A percentile compares a stretch with the other conserved stretches of the same genome.
Evolutionary conservation across 495 filamentous ascomycete species (phyloP).

Genomic region (Monascus purpureus): DNA sequence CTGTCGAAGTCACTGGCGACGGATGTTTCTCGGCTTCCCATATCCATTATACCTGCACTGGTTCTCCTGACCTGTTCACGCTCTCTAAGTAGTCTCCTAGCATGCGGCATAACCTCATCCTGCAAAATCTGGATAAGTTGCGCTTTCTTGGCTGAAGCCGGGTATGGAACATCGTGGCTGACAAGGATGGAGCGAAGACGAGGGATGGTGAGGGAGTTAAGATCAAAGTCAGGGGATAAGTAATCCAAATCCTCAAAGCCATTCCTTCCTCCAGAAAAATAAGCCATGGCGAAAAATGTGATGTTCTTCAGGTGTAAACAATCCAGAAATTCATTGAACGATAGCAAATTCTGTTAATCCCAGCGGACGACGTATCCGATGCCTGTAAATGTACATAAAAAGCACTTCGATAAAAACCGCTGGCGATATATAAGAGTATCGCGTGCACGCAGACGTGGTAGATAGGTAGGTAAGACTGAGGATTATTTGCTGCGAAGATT

Average conservation of each 20-base stretch:
- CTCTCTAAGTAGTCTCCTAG: slow-evolving; percentile 57
- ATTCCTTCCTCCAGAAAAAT: background rate
- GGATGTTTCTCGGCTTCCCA: slow-evolving; percentile 42
- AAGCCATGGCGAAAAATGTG: slow-evolving; percentile 37
- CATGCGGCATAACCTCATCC: slow-evolving; percentile 61
- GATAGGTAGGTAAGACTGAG: too few species aligned
- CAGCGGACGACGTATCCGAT: too few species aligned
- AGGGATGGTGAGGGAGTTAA: slow-evolving; percentile 67
- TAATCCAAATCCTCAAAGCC: slow-evolving; percentile 56
- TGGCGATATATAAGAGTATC: too few species aligned
- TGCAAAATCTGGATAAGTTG: slow-evolving; percentile 77
- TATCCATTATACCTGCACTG: slow-evolving; percentile 73
- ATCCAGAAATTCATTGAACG: too few species aligned
- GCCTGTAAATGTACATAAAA: too few species aligned
- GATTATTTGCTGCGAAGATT: too few species aligned
- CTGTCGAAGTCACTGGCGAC: slow-evolving; percentile 29
- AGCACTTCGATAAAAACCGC: too few species aligned
- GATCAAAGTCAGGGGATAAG: slow-evolving; percentile 71
- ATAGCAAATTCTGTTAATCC: too few species aligned
- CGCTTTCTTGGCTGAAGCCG: slow-evolving; percentile 74
- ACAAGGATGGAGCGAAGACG: slow-evolving; percentile 80
- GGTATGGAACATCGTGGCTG: slow-evolving; percentile 70
- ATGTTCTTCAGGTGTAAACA: too few species aligned
- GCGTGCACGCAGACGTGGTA: too few species aligned
- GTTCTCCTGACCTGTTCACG: slow-evolving; percentile 64